phyloP scores from a whole-genome alignment of 331 rosid species.

The Prunus yedoensis region DNA sequence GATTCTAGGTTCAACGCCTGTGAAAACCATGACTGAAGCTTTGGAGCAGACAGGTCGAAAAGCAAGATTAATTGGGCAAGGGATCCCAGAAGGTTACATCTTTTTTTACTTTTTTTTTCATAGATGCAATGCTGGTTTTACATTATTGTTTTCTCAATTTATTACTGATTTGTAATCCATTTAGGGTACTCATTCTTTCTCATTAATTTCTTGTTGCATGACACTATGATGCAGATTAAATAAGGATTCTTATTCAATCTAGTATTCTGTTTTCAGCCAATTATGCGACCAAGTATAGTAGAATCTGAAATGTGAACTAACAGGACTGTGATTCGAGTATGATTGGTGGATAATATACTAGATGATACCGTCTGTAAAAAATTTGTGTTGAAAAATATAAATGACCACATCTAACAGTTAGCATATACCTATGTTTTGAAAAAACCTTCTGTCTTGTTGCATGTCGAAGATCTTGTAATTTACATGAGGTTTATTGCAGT shows the following conservation, averaged over 20 bases:
- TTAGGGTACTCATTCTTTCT: background rate
- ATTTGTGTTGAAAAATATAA: background rate
- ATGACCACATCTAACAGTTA: background rate
- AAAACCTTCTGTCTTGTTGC: background rate
- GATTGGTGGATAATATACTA: background rate
- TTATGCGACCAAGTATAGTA: background rate
- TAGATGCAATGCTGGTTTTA: background rate
- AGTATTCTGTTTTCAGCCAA: background rate
- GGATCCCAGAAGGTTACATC: slow-evolving; percentile 69
- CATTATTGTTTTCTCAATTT: background rate
- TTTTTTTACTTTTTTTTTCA: background rate
- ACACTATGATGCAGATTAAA: background rate
- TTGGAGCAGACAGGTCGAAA: slow-evolving; percentile 77
- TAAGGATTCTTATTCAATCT: background rate
- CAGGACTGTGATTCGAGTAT: background rate
- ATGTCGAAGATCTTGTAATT: background rate
- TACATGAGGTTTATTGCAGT: background rate
- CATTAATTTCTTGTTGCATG: background rate
- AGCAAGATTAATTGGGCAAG: slow-evolving; percentile 89
- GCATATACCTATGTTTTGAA: background rate
- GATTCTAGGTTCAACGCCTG: slow-evolving; percentile 79
- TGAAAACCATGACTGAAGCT: slow-evolving; percentile 85
- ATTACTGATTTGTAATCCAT: background rate
- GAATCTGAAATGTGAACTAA: background rate
- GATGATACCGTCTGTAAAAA: background rate